Base-by-base conservation (phyloP, 2,329 filamentous ascomycete genomes). In the Sphaerulina vaccinii region DNA sequence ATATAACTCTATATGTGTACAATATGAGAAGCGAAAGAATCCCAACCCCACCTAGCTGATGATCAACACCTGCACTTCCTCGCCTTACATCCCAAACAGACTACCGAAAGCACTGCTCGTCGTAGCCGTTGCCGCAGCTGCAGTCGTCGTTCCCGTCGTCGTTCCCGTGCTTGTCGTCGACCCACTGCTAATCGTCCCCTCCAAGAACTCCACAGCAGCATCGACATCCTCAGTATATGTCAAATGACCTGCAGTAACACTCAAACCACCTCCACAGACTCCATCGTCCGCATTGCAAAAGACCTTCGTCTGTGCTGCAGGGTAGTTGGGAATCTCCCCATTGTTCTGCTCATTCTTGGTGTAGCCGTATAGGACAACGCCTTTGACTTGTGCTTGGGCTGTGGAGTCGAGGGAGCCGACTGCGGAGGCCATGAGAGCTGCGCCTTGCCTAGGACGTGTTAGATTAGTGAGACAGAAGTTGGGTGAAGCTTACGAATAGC, bases 311-410 rank as follows among this genome's bases (percentile, higher is more conserved):
- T 68, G 63, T 6, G 59, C 61, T 3, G 52, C 23, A 2, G 71
- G 68, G 46, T 68, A 73, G 38, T 59, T 59, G 1, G 62, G 58
- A 38, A 73, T 71, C 9, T 58, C 54, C 10, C 71, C 69, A 22
- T 52, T 48, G 44, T 71, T 70, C 59, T 72, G 70, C 45, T 49
- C 41, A 45, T 73, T 73, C 54, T 66, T 64, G 5, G 71, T 73
- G 60, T 74, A 70, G 10, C 71, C 71, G 41, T 71, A 73, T 13
- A 72, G 61, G 21, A 72, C 70, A 2, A 69, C 62, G 11, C 70
- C 71, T n/a, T 67, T 67, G 49, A 73, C 61, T 22, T 64, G 62
- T 22, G 61, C 45, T 19, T 49, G 36, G 16, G 70, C 60, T 1
- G 56, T 52, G 11, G 58, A 23, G 11, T 57, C 56, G 6, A 70